These are phyloP conservation scores for Thalassiosira profunda DNA, from an alignment of 108 stramenopile species.

Conservation along the genomic window DNA sequence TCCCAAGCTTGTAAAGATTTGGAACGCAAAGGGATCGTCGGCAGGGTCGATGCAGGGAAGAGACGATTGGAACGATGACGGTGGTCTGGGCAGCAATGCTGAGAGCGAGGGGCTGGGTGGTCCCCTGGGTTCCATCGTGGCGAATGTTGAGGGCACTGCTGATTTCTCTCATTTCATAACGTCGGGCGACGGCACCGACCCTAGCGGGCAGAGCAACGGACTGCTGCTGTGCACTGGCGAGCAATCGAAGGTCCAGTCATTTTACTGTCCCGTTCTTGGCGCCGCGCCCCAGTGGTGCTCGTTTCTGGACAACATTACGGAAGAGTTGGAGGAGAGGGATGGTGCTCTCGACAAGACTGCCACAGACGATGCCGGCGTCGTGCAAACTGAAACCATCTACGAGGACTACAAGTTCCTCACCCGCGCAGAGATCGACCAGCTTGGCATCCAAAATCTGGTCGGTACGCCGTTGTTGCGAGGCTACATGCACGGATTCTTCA, in stretches of 20 bases:
- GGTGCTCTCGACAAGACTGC: constrained; percentile 54
- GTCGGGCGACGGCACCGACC: constrained; percentile 85
- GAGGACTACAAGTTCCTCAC: constrained; percentile 99
- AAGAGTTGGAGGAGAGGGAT: constrained; percentile 98
- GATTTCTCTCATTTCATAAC: constrained; percentile 92
- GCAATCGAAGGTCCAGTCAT: constrained; percentile 93
- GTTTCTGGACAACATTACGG: constrained; percentile 97
- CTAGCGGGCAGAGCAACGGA: constrained; percentile 86
- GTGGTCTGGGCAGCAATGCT: constrained; percentile 23
- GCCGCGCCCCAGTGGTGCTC: constrained; percentile 98
- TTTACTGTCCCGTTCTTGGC: constrained; percentile 96
- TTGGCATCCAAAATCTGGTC: constrained; percentile 95
- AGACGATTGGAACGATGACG: constrained; percentile 36
- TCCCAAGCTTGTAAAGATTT: constrained; percentile 94
- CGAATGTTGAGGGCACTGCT: constrained; percentile 95
- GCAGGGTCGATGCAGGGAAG: no score
- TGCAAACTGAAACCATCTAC: constrained; percentile 86
- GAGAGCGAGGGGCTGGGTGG: constrained; percentile 36
- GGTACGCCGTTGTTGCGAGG: constrained; percentile 96
- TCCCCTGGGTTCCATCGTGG: constrained; percentile 79
- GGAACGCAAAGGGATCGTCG: constrained; percentile 84
- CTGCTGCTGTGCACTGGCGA: constrained; percentile 95
- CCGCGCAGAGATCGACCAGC: constrained; percentile 91
- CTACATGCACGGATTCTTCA: constrained; percentile 99
- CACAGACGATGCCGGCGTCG: constrained; percentile 27